Base-by-base conservation (phyloP, 768 basidiomycete genomes). In the Auricularia heimuer region DNA sequence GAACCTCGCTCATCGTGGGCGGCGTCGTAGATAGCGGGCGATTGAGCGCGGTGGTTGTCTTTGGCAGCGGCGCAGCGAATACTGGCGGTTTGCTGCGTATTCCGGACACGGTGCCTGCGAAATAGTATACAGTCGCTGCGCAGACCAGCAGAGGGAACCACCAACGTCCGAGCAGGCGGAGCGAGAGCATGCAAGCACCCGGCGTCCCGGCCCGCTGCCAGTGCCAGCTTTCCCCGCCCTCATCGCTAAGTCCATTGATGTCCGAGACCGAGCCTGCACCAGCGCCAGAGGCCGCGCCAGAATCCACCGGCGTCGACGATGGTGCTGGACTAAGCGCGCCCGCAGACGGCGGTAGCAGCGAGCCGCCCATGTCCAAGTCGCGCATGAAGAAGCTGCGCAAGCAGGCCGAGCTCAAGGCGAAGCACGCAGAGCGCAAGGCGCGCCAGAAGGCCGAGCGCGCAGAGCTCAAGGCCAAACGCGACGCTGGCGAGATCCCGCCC, bases 371-470 rank as follows among this genome's bases (percentile, higher is more conserved):
- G 56, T 60, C 56, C 10, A 60, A 60, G 18, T 60, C 56, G 56
- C 56, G 56, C 56, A 35, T 60, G 56, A 60, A 60, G 56, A 60
- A 60, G 56, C 34, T 60, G 56, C 29, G 29, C 21, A 60, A 35
- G 56, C 56, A 60, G 18, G 56, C 24, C 29, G 29, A 35, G 12
- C 21, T 60, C 56, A 60, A 60, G 56, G 24, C 56, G 12, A 29
- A 60, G 87, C 87, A 72, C 85, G 90, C 42, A 82, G 92, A 16
- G 85, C 87, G 16, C 82, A 93, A 85, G 75, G 84, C 86, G 75
- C 83, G 82, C 35, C 87, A 82, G 74, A 91, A 88, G 73, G 84
- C 83, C 70, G 92, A 89, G 78, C 86, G 85, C 73, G 81, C 82
- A 54, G 72, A 82, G 65, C 74, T 79, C 62, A 83, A 84, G 21